phyloP scores from a whole-genome alignment of 208 protist species.

The Giardia duodenalis region DNA sequence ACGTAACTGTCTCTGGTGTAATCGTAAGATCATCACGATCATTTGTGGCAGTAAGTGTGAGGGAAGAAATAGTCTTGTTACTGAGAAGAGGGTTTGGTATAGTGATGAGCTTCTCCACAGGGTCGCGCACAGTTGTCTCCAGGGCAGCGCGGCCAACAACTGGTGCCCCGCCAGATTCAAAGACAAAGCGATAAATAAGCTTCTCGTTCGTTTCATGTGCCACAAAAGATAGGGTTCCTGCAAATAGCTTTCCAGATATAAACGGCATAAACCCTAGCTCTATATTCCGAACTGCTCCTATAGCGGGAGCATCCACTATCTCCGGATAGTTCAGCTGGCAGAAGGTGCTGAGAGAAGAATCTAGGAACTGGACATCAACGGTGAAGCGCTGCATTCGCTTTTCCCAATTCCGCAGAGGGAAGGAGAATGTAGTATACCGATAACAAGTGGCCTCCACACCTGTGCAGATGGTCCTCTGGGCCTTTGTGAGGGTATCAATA shows the following conservation, averaged over 20 bases:
- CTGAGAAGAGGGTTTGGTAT: conserved; percentile 10
- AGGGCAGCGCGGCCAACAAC: neutral
- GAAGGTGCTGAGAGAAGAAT: neutral
- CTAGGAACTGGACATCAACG: neutral
- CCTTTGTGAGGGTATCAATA: neutral
- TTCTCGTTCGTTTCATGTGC: neutral
- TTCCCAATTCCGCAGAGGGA: conserved; percentile 17
- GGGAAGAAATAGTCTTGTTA: neutral
- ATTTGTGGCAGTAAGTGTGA: neutral
- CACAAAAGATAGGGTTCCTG: neutral
- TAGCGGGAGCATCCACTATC: neutral
- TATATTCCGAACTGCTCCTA: neutral
- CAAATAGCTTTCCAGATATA: neutral
- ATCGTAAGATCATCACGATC: neutral
- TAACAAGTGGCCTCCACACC: neutral
- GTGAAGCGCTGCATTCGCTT: conserved; percentile 16
- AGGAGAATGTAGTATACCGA: neutral
- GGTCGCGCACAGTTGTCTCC: neutral
- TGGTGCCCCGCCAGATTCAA: neutral
- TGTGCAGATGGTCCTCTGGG: neutral
- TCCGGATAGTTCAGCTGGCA: neutral
- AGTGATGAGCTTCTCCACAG: neutral
- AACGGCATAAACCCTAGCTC: neutral
- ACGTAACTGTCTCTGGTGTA: neutral
- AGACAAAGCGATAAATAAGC: neutral